phyloP scores from a whole-genome alignment of 768 basidiomycete species.

The Tulasnella sp. region DNA sequence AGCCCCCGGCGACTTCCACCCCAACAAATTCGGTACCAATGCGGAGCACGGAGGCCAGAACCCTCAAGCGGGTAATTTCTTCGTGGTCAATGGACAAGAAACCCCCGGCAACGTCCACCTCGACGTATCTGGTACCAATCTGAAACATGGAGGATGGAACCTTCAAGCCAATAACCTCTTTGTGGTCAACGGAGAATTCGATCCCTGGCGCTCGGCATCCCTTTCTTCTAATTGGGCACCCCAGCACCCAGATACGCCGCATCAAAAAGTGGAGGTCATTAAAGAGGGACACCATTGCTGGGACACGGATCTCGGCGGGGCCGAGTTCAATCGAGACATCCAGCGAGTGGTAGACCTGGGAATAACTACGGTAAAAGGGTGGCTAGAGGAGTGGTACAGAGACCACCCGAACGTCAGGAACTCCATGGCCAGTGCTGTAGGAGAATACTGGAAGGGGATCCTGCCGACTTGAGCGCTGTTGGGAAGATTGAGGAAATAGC shows the following conservation, averaged over 20 bases:
- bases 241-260: no score
- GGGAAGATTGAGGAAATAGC: no score
- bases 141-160: constrained; percentile 11
- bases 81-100: constrained; percentile 20
- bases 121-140: background rate
- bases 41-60: constrained; percentile 7
- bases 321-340: background rate
- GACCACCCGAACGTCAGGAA: no score
- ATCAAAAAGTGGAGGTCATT: no score
- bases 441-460: no score
- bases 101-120: background rate
- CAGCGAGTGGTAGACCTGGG: background rate
- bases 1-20: background rate
- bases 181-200: background rate
- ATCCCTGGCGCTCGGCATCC: no score
- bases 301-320: background rate
- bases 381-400: no score
- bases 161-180: constrained; percentile 3
- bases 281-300: constrained; percentile 18
- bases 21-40: background rate
- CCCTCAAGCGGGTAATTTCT: background rate
- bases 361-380: background rate
- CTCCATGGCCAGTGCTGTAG: no score
- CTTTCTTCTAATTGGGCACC: no score
- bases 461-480: no score